Evolutionary conservation across 2,329 filamentous ascomycete genomes (phyloP), one percentile per base, ranked within the genome.

Genomic region (Phialocephala subalpina): DNA sequence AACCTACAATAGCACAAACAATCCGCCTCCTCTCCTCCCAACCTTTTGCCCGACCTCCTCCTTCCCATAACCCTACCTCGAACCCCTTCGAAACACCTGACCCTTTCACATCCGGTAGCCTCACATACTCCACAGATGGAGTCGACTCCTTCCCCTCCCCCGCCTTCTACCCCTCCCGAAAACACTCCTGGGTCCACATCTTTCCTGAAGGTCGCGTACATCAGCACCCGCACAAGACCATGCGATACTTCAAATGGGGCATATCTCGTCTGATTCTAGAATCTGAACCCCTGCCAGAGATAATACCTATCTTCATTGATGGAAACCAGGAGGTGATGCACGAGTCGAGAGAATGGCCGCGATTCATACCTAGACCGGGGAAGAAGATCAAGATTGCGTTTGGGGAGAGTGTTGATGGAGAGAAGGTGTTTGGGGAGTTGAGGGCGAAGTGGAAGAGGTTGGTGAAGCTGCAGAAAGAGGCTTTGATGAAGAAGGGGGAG

Each of bases 191-290:
- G 96, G 83, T 99, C 3, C 96, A 99, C 78, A 91, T 98, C 62
- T 98, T 98, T 78, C 96, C 96, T 14, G 96, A 99, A 80, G 96
- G 94, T 57, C 93, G 92, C 78, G 93, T 97, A 55, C 94, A 98
- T 79, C 96, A 99, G 80, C 90, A 93, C 71, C 86, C 91, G 1
- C 82, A 89, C 49, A 88, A 89, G 73, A 88, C 90, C 8, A 90
- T 98, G 84, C 91, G 96, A 35, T 99, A 99, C 81, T 98, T 98
- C 87, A 97, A 97, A 82, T 99, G 96, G 96, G 96, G 96, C 0
- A 85, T 98, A 1, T 93, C 95, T 7, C 88, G 96, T 1, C 84
- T 98, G 65, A 96, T 99, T 65, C 87, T 99, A 56, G 96, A 99
- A 79, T 88, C 91, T 56, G 92, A 95, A 58, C 93, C 93, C 2